Conservation (phyloP, 1,139 yeast genomes). For the Nakaseomyces uthaithaninus region DNA sequence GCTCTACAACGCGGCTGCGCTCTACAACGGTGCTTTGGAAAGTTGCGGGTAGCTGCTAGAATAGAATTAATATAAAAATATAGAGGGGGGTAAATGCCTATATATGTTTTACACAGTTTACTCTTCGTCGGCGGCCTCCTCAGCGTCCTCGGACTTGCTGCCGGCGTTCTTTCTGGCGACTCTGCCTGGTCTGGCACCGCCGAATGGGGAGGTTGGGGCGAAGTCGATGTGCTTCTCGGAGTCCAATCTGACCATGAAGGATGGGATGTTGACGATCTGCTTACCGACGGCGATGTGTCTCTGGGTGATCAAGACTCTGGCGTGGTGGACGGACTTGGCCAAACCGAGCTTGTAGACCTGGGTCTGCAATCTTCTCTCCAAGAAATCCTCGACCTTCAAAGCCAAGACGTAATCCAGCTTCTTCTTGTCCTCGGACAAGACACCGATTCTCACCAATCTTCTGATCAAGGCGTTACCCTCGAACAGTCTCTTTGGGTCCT, state of each 20-base stretch:
- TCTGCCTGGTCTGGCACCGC: slow-evolving; percentile 99
- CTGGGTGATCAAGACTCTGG: slow-evolving; percentile 97
- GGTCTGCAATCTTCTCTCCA: slow-evolving; percentile 99
- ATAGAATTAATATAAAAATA: too few species aligned
- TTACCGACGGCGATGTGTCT: slow-evolving; percentile 99
- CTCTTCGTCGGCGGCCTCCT: slow-evolving; percentile 57
- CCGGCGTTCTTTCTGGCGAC: slow-evolving; percentile 95
- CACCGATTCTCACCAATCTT: slow-evolving; percentile 61
- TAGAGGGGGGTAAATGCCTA: too few species aligned
- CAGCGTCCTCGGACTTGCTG: slow-evolving; percentile 47
- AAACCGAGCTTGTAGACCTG: slow-evolving; percentile 99
- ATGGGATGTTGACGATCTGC: slow-evolving; percentile 98
- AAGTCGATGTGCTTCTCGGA: slow-evolving; percentile 99
- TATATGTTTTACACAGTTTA: slow-evolving; percentile 22
- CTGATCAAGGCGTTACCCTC: slow-evolving; percentile 96
- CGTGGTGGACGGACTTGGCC: slow-evolving; percentile 99
- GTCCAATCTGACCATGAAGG: slow-evolving; percentile 99
- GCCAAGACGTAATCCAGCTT: slow-evolving; percentile 99
- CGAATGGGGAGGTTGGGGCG: slow-evolving; percentile 98
- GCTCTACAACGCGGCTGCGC: too few species aligned
- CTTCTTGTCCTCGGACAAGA: slow-evolving; percentile 98
- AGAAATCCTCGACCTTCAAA: slow-evolving; percentile 96
- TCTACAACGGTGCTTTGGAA: too few species aligned
- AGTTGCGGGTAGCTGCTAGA: too few species aligned
- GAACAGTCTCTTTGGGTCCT: slow-evolving; percentile 99